Percentiles rank a stretch among this genome's conserved stretches.
Evolutionary conservation across 345 rosid species (phyloP).

Genomic region (Luvunga scandens): DNA sequence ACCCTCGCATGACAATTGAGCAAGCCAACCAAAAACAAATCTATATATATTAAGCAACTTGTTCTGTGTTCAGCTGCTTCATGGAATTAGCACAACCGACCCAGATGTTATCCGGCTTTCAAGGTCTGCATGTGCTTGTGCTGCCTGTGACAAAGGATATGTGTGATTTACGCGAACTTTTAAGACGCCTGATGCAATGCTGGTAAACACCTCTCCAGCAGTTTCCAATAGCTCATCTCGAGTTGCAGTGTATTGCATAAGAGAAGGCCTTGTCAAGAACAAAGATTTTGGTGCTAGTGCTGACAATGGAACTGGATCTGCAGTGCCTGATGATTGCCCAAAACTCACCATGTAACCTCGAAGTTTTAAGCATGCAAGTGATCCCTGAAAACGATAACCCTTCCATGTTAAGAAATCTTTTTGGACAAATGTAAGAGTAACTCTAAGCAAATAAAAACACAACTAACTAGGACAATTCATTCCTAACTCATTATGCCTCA

Average conservation of each 20-base stretch:
- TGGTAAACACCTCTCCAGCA: slow-evolving; percentile 72
- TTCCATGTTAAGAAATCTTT: background rate
- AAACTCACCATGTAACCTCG: slow-evolving; percentile 86
- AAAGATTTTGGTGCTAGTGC: slow-evolving; percentile 70
- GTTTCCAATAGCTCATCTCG: slow-evolving; percentile 74
- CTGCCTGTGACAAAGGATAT: slow-evolving; percentile 69
- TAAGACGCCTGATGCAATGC: slow-evolving; percentile 55
- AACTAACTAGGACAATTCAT: background rate
- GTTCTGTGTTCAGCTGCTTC: slow-evolving; percentile 1
- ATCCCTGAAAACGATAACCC: slow-evolving; percentile 49
- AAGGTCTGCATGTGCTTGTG: slow-evolving; percentile 73
- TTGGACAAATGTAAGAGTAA: background rate
- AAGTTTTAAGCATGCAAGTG: slow-evolving; percentile 69
- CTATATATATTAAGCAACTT: background rate
- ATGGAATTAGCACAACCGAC: slow-evolving; percentile 75
- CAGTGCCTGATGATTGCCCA: slow-evolving; percentile 83
- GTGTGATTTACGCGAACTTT: slow-evolving; percentile 66
- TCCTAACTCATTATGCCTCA: background rate
- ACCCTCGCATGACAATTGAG: background rate
- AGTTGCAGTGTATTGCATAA: slow-evolving; percentile 65
- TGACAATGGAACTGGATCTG: slow-evolving; percentile 72
- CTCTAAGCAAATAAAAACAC: background rate
- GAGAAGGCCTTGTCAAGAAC: slow-evolving; percentile 78
- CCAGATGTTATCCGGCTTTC: slow-evolving; percentile 72
- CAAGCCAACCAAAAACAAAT: background rate